A percentile compares a stretch with the other conserved stretches of the same genome.
Conservation (phyloP, 306 rosid species). For the Arachis stenosperma region DNA sequence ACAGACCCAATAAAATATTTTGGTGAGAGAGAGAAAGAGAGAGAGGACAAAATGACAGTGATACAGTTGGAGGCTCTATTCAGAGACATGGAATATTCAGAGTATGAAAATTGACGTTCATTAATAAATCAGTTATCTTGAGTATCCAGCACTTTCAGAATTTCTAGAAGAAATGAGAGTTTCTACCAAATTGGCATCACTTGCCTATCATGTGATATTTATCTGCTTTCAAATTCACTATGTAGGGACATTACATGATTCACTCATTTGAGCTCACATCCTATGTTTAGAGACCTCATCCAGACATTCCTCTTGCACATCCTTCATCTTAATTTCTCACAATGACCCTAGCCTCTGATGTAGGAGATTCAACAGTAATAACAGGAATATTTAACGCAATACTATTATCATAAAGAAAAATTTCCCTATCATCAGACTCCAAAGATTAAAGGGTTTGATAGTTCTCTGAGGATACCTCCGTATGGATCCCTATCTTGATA, state of each 20-base stretch:
- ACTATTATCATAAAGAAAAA: neutral
- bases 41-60: slow-evolving; percentile 13
- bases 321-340: slow-evolving; percentile 1
- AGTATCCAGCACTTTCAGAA: neutral
- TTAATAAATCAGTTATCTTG: neutral
- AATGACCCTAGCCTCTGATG: neutral
- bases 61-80: slow-evolving; percentile 11
- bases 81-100: neutral
- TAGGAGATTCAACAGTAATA: neutral
- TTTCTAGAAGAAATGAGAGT: slow-evolving; percentile 12
- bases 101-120: neutral
- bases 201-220: slow-evolving; percentile 3
- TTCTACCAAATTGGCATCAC: slow-evolving; percentile 26
- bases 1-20: too few relatives aligned
- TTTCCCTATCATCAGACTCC: slow-evolving; percentile 22
- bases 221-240: slow-evolving; percentile 8
- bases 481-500: neutral
- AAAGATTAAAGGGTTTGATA: slow-evolving; percentile 17
- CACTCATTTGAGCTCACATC: slow-evolving; percentile 10
- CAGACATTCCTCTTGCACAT: slow-evolving; percentile 1
- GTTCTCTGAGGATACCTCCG: neutral
- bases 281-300: slow-evolving; percentile 19
- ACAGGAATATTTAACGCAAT: slow-evolving; percentile 8
- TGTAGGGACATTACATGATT: neutral
- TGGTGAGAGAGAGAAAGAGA: too few relatives aligned